These are phyloP conservation scores for Kluyveromyces wickerhamii DNA, from an alignment of 805 yeast species.

Conservation along the genomic window DNA sequence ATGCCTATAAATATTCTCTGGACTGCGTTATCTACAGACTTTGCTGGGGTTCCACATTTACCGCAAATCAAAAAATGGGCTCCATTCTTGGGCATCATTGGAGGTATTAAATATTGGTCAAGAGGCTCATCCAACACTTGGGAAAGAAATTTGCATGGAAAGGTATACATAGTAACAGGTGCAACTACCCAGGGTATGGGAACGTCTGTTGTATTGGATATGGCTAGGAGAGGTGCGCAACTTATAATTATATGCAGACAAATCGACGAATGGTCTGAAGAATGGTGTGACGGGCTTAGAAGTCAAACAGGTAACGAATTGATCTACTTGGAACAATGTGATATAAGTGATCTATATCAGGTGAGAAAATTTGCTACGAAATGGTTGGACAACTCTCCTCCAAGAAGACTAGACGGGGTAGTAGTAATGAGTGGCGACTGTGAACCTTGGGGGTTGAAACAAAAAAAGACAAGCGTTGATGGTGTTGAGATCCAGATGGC, in stretches of 20 bases:
- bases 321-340: conserved; percentile 88
- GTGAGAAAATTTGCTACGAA: conserved; percentile 85
- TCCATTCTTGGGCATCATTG: conserved; percentile 43
- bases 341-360: conserved; percentile 62
- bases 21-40: conserved; percentile 62
- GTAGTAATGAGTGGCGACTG: conserved; percentile 82
- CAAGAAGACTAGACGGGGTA: conserved; percentile 85
- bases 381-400: conserved; percentile 89
- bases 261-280: conserved; percentile 67
- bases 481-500: conserved; percentile 86
- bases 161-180: conserved; percentile 79
- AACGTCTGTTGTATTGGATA: conserved; percentile 58
- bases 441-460: conserved; percentile 54
- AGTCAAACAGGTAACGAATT: conserved; percentile 58
- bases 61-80: conserved; percentile 44
- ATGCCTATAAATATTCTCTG: conserved; percentile 87
- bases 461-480: conserved; percentile 63
- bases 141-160: conserved; percentile 90
- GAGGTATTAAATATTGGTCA: conserved; percentile 59
- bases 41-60: conserved; percentile 72
- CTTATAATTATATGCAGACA: conserved; percentile 62
- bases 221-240: conserved; percentile 84
- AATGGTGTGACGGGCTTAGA: conserved; percentile 72
- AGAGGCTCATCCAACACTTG: conserved; percentile 79
- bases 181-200: conserved; percentile 88